Percentiles rank a stretch among this genome's conserved stretches.
These are phyloP conservation scores for Cymbidium sinense DNA, from an alignment of 106 monocot species.

Conservation along the genomic window DNA sequence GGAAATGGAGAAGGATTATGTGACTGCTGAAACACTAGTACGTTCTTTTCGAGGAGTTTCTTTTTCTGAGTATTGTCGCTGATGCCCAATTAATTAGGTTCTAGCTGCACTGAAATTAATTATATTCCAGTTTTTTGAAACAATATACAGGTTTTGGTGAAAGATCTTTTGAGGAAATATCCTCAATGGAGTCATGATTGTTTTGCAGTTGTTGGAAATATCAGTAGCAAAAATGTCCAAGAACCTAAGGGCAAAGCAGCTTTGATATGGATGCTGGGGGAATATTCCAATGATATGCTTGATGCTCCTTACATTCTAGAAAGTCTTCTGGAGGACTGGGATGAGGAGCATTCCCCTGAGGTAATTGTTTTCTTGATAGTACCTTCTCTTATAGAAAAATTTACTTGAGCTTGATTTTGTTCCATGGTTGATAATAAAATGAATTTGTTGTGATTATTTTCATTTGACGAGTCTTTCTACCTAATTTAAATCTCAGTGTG, in stretches of 20 bases:
- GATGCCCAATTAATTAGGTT: background rate
- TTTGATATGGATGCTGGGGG: slow-evolving; percentile 97
- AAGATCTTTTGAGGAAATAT: slow-evolving; percentile 95
- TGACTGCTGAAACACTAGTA: slow-evolving; percentile 94
- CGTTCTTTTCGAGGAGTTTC: slow-evolving; percentile 11
- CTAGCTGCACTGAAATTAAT: background rate
- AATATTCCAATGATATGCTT: slow-evolving; percentile 94
- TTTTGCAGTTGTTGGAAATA: slow-evolving; percentile 98
- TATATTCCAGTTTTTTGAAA: background rate
- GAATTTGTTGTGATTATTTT: background rate
- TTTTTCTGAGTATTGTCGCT: background rate
- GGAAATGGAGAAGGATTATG: slow-evolving; percentile 99
- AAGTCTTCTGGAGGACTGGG: slow-evolving; percentile 91
- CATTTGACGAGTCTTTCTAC: background rate
- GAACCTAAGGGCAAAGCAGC: slow-evolving; percentile 97
- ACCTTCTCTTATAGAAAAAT: background rate
- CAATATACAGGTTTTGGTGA: slow-evolving; percentile 71
- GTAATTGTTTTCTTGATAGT: slow-evolving; percentile 24
- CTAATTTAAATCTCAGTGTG: background rate
- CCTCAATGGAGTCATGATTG: slow-evolving; percentile 99
- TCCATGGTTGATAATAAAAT: background rate
- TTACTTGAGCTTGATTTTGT: background rate
- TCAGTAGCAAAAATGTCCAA: slow-evolving; percentile 97
- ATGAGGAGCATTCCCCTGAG: slow-evolving; percentile 84
- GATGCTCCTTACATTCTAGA: slow-evolving; percentile 95